These are phyloP conservation scores for Porogramme epimiltina DNA, from an alignment of 1,284 basidiomycete species.

Conservation along the genomic window DNA sequence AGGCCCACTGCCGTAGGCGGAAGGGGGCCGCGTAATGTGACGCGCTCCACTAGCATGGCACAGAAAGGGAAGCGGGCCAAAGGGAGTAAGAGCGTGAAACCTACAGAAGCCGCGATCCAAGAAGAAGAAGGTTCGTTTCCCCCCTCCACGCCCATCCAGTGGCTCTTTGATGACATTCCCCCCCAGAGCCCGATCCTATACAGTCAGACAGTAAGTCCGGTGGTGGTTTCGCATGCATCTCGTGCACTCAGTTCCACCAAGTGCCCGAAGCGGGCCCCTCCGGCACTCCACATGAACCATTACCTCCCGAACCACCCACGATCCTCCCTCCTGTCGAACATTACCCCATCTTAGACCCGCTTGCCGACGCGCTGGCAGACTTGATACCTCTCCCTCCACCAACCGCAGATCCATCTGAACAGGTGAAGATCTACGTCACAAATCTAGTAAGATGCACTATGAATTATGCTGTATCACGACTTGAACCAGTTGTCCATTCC, in stretches of 20 bases:
- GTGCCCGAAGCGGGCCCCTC: slow-evolving; percentile 32
- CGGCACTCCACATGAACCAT: slow-evolving; percentile 23
- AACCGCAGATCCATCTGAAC: slow-evolving; percentile 5
- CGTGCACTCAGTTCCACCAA: slow-evolving; percentile 2
- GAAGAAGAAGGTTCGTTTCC: slow-evolving; percentile 49
- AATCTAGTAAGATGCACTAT: slow-evolving; percentile 13
- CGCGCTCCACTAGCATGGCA: slow-evolving; percentile 54
- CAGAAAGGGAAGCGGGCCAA: slow-evolving; percentile 48
- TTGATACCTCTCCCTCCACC: background rate
- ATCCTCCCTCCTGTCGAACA: background rate
- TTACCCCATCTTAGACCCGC: slow-evolving; percentile 2
- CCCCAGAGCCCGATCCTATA: slow-evolving; percentile 35
- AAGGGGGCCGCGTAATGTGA: slow-evolving; percentile 60
- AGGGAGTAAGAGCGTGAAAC: slow-evolving; percentile 50
- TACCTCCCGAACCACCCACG: background rate
- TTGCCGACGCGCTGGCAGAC: background rate
- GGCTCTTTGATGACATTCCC: slow-evolving; percentile 6
- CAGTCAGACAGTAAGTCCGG: slow-evolving; percentile 11
- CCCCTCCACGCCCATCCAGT: background rate
- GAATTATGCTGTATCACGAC: background rate
- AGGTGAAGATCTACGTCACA: slow-evolving; percentile 11
- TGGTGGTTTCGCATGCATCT: background rate
- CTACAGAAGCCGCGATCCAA: slow-evolving; percentile 55
- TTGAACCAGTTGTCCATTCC: slow-evolving; percentile 7
- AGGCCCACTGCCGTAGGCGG: slow-evolving; percentile 65